Evolutionary conservation across 805 yeast species (phyloP).

Genomic region (Wickerhamomyces bovis): DNA sequence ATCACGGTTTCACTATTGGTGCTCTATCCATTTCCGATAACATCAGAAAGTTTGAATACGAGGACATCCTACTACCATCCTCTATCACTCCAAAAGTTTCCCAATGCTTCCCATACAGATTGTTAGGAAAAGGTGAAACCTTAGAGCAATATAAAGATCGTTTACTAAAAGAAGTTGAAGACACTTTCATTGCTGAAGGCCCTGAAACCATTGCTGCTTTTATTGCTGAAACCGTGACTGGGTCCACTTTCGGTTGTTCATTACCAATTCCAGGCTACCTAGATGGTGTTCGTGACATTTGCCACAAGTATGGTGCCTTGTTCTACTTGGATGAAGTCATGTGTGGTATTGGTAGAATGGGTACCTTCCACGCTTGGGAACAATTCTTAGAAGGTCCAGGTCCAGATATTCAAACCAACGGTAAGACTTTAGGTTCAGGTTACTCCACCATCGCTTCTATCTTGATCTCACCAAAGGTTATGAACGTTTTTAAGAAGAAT

Average conservation of each 20-base stretch:
- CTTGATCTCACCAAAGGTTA: constrained; percentile 31
- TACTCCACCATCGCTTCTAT: constrained; percentile 42
- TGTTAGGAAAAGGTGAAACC: constrained; percentile 27
- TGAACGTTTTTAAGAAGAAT: constrained; percentile 26
- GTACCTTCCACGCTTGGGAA: constrained; percentile 42
- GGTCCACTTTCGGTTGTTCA: constrained; percentile 40
- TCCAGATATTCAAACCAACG: constrained; percentile 43
- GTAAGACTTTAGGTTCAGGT: constrained; percentile 45
- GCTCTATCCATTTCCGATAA: constrained; percentile 37
- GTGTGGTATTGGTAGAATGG: constrained; percentile 52
- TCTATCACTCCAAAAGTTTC: constrained; percentile 22
- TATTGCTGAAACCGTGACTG: constrained; percentile 40
- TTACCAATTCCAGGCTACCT: constrained; percentile 40
- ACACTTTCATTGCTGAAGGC: constrained; percentile 34
- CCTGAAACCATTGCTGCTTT: constrained; percentile 39
- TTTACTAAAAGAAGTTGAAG: constrained; percentile 36
- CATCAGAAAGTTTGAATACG: constrained; percentile 31
- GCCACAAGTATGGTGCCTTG: constrained; percentile 45
- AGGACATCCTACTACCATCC: constrained; percentile 23
- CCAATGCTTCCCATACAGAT: constrained; percentile 27
- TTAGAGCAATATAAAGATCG: constrained; percentile 34
- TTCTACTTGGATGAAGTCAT: constrained; percentile 49
- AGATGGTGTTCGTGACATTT: constrained; percentile 38
- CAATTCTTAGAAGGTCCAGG: constrained; percentile 31
- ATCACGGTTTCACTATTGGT: constrained; percentile 45